A percentile compares a stretch with the other conserved stretches of the same genome.
Conservation (phyloP, 2,329 filamentous ascomycete species). For the Neopestalotiopsis rosae region DNA sequence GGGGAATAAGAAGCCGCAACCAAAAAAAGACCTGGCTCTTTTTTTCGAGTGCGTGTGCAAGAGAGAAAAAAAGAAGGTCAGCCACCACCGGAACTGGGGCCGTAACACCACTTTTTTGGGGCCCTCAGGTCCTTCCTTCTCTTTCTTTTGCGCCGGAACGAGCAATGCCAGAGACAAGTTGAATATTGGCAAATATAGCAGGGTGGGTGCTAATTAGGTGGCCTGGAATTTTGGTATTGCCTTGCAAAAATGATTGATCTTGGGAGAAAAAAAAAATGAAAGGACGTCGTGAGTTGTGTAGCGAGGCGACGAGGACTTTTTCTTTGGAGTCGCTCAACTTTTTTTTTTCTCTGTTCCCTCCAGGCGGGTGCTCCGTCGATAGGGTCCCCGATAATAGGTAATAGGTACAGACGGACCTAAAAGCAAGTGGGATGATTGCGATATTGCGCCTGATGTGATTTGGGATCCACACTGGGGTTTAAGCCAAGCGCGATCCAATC, state of each 20-base stretch:
- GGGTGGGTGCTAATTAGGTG: not conserved
- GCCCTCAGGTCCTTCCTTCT: not conserved
- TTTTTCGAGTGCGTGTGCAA: not conserved
- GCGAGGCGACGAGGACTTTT: not conserved
- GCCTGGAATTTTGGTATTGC: not conserved
- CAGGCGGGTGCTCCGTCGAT: not conserved
- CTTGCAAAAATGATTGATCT: not conserved
- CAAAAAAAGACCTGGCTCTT: not conserved
- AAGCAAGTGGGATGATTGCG: slow-evolving; percentile 10
- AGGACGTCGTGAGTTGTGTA: not conserved
- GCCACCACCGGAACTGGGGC: not conserved
- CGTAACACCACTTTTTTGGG: slow-evolving; percentile 3
- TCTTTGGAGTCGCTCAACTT: not conserved
- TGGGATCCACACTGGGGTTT: slow-evolving; percentile 19
- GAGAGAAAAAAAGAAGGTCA: not conserved
- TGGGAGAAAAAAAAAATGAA: not conserved
- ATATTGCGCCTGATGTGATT: slow-evolving; percentile 16
- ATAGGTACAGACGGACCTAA: not conserved
- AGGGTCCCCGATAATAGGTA: not conserved
- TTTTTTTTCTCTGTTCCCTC: not conserved
- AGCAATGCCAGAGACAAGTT: not conserved
- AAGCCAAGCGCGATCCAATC: slow-evolving; percentile 14
- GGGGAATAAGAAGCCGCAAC: slow-evolving; percentile 5
- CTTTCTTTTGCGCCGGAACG: not conserved
- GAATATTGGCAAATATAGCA: not conserved